Conservation (phyloP, 192 early-diverging fungal genomes). For the Entomortierella chlamydospora region DNA sequence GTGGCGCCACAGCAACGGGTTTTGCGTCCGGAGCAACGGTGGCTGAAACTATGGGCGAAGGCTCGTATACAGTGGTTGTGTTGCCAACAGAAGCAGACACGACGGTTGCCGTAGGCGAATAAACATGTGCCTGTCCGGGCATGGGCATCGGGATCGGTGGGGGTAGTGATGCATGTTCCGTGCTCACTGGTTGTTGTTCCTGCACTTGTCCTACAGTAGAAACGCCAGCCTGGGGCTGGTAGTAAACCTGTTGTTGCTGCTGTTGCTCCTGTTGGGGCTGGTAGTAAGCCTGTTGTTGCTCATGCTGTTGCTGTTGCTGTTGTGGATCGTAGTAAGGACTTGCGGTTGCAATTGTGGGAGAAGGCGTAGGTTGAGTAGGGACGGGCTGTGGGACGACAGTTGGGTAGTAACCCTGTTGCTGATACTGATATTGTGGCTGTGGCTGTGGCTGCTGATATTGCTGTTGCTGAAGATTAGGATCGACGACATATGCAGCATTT, state of each 20-base stretch:
- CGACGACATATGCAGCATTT: too few relatives aligned
- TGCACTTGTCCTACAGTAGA: not conserved
- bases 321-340: conserved; percentile 6
- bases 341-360: not conserved
- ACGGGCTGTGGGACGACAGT: not conserved
- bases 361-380: conserved; percentile 10
- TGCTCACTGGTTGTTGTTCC: not conserved
- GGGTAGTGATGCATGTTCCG: not conserved
- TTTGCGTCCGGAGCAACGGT: not conserved
- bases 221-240: not conserved
- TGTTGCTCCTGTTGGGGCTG: conserved; percentile 21
- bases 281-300: conserved; percentile 13
- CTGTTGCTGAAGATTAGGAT: too few relatives aligned
- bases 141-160: conserved; percentile 28
- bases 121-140: conserved; percentile 20
- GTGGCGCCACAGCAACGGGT: not conserved
- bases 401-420: not conserved
- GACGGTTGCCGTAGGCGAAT: conserved; percentile 6
- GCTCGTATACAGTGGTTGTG: conserved; percentile 16
- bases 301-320: conserved; percentile 15
- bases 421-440: conserved; percentile 13
- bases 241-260: conserved; percentile 6
- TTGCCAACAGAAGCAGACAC: conserved; percentile 6
- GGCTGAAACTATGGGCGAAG: not conserved
- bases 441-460: conserved; percentile 23